A percentile compares a stretch with the other conserved stretches of the same genome.
Conservation (phyloP, 73 alveolate species). For the Diophrys appendiculata region DNA sequence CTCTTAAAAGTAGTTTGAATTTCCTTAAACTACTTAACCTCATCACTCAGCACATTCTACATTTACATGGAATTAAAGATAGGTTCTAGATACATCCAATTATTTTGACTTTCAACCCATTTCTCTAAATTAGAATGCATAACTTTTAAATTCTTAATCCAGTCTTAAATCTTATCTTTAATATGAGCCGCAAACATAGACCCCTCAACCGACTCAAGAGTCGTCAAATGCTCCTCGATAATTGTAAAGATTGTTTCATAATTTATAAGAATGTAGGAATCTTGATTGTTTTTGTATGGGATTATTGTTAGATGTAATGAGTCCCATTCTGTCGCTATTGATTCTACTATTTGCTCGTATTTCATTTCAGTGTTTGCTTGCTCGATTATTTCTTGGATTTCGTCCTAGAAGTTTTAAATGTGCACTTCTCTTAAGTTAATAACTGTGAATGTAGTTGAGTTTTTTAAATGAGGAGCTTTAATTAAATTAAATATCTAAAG, state of each 20-base stretch:
- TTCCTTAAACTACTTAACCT: slow-evolving; percentile 31
- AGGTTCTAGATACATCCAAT: slow-evolving; percentile 75
- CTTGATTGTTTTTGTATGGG: slow-evolving; percentile 54
- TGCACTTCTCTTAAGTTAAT: slow-evolving; percentile 69
- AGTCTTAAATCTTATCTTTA: slow-evolving; percentile 59
- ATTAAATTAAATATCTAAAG: slow-evolving; percentile 63
- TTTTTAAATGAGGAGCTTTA: slow-evolving; percentile 74
- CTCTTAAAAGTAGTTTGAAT: slow-evolving; percentile 33
- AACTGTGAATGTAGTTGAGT: slow-evolving; percentile 50
- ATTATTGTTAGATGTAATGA: slow-evolving; percentile 47
- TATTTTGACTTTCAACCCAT: slow-evolving; percentile 69
- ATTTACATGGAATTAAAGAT: slow-evolving; percentile 42
- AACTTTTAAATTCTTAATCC: slow-evolving; percentile 57
- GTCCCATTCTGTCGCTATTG: slow-evolving; percentile 68
- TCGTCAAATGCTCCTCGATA: slow-evolving; percentile 71
- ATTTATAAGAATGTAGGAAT: slow-evolving; percentile 45
- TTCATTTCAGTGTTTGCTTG: slow-evolving; percentile 74
- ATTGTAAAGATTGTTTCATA: slow-evolving; percentile 34
- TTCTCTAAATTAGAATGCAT: slow-evolving; percentile 65
- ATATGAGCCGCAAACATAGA: slow-evolving; percentile 60
- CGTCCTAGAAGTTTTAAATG: slow-evolving; percentile 56
- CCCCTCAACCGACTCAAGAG: slow-evolving; percentile 54
- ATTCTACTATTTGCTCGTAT: slow-evolving; percentile 44
- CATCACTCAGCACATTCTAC: slow-evolving; percentile 31
- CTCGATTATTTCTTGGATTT: slow-evolving; percentile 51